Evolutionary conservation across 2,329 filamentous ascomycete species (phyloP), one percentile per base, ranked within the genome.

Genomic region (Chrysoporthe austroafricana): DNA sequence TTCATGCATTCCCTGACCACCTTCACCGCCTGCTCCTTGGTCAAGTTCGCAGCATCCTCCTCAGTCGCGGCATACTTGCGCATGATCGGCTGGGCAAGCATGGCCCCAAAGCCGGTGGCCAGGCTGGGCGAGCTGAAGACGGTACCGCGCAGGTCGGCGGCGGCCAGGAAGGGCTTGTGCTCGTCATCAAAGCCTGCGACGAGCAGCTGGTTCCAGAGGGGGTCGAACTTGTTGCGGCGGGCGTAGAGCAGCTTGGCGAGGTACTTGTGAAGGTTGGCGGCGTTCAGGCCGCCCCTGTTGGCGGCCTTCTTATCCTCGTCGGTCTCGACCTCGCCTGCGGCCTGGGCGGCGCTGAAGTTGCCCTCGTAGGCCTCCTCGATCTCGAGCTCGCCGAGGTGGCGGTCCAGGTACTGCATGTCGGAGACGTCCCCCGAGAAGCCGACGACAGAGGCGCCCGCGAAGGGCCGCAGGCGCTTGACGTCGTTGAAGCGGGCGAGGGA

Each of bases 361-460:
- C 66, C 66, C 60, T 86, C 86, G 85, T 99, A 98, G 77, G 93
- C 91, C 85, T 98, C 94, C 79, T 91, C 87, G 79, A 96, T 93
- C 78, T 92, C 89, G 74, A 98, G 91, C 71, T 92, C 91, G 76
- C 87, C 90, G 74, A 99, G 90, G 76, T 97, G 89, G 74, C 96
- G 90, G 87, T 97, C 92, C 73, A 99, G 89, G 84, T 96, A 96
- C 85, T 99, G 96, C 96, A 99, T 98, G 84, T 99, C 96, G 72
- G 93, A 97, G 74, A 99, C 91, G 83, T 99, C 96, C 79, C 96
- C 96, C 79, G 94, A 93, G 82, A 98, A 97, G 75, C 96, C 96
- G 76, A 99, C 86, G 69, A 98, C 88, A 42, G 93, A 90, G 72
- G 90, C 88, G 72, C 90, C 86, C 81, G 94, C 93, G 81, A 98